A percentile compares a stretch with the other conserved stretches of the same genome.
These are phyloP conservation scores for Ascochyta rabiei DNA, from an alignment of 2,329 filamentous ascomycete genomes.

Conservation along the genomic window DNA sequence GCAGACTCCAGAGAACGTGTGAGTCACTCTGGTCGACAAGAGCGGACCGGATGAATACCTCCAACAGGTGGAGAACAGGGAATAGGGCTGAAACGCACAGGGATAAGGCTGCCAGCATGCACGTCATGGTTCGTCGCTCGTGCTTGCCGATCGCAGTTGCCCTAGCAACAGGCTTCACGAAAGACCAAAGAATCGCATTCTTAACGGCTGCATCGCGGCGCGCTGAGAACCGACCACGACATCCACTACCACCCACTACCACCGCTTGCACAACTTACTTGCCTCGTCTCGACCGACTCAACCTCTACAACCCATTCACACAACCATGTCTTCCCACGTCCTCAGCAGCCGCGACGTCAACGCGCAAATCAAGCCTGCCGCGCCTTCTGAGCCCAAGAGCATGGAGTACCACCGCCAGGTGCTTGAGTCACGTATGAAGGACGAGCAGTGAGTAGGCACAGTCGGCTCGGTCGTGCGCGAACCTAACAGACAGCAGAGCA, in stretches of 20 bases:
- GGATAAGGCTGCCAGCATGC: slow-evolving; percentile 9
- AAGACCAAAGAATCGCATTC: slow-evolving; percentile 16
- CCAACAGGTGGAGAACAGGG: slow-evolving; percentile 14
- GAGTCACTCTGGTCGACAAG: slow-evolving; percentile 14
- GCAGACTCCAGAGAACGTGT: slow-evolving; percentile 6
- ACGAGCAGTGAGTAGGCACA: slow-evolving; percentile 63
- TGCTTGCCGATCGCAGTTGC: slow-evolving; percentile 16
- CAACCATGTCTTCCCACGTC: slow-evolving; percentile 64
- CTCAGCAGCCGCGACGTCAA: slow-evolving; percentile 73
- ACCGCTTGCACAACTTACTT: background rate
- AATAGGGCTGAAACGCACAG: slow-evolving; percentile 14
- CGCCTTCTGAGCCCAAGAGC: slow-evolving; percentile 47
- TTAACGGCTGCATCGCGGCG: slow-evolving; percentile 10
- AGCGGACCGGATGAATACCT: slow-evolving; percentile 10
- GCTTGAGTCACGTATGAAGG: slow-evolving; percentile 72
- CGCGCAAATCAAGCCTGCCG: slow-evolving; percentile 45
- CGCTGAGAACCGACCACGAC: slow-evolving; percentile 10
- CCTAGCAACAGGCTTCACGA: slow-evolving; percentile 11
- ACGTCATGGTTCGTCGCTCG: slow-evolving; percentile 16
- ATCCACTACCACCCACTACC: slow-evolving; percentile 6
- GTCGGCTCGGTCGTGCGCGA: background rate
- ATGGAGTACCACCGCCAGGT: slow-evolving; percentile 80
- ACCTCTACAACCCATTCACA: slow-evolving; percentile 5
- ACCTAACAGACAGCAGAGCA: slow-evolving; percentile 46
- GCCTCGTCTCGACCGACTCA: background rate